phyloP scores from a whole-genome alignment of 1,139 yeast species.

The Debaryomyces udenii region DNA sequence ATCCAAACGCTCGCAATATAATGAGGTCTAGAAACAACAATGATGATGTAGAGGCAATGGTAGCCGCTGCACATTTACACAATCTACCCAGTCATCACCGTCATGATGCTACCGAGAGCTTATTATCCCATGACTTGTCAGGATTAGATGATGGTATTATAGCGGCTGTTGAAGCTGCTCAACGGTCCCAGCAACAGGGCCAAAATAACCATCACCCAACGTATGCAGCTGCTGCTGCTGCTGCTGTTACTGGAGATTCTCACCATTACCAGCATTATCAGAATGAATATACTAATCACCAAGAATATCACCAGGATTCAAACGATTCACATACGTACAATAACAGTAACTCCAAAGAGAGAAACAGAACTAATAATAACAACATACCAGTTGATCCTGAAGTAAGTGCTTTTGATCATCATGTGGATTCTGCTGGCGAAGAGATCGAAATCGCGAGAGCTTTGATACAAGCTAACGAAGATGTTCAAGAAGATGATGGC shows the following conservation, averaged over 20 bases:
- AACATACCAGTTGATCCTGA: constrained; percentile 61
- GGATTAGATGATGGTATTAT: constrained; percentile 57
- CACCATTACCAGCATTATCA: constrained; percentile 22
- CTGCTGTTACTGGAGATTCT: constrained; percentile 33
- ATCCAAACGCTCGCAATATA: constrained; percentile 27
- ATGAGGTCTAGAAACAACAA: constrained; percentile 24
- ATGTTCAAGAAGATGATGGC: constrained; percentile 20
- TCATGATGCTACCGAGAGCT: constrained; percentile 30
- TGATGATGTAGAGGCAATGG: constrained; percentile 41
- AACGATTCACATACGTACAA: constrained; percentile 11
- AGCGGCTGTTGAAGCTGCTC: constrained; percentile 71
- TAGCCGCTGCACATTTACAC: constrained; percentile 38
- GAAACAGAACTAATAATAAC: constrained; percentile 16
- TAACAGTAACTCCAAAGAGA: constrained; percentile 17
- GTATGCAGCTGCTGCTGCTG: constrained; percentile 49
- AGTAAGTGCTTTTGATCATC: constrained; percentile 56
- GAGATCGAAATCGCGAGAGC: constrained; percentile 72
- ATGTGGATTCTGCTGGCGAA: constrained; percentile 42
- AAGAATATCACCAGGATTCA: constrained; percentile 20
- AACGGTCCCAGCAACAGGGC: constrained; percentile 36
- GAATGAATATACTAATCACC: constrained; percentile 25
- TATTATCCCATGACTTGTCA: constrained; percentile 42
- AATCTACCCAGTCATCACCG: constrained; percentile 30
- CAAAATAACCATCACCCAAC: constrained; percentile 19
- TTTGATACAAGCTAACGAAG: constrained; percentile 61